Conservation (phyloP, 257 asterid species). For the Apocynum venetum region DNA sequence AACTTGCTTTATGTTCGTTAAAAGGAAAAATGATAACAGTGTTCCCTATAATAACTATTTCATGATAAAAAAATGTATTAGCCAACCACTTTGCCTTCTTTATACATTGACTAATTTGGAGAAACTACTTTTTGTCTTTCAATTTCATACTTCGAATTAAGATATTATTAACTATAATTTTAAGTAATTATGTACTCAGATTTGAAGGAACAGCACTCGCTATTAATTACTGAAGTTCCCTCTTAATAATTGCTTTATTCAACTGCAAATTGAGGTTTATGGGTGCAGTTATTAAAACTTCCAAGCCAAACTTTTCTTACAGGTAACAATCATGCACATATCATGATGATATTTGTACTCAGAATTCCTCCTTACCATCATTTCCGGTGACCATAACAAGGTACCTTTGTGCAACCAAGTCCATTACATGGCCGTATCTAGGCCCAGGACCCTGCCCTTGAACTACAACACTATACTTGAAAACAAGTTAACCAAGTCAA, state of each 20-base stretch:
- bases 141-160: neutral
- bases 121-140: neutral
- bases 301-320: neutral
- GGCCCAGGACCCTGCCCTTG: constrained; percentile 99
- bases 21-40: neutral
- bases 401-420: constrained; percentile 93
- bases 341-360: neutral
- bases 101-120: neutral
- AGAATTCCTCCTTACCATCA: constrained; percentile 61
- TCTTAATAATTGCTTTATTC: neutral
- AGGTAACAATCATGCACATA: neutral
- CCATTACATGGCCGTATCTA: constrained; percentile 97
- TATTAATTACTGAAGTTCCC: neutral
- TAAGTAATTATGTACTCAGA: neutral
- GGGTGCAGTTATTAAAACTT: neutral
- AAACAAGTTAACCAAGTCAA: constrained; percentile 25
- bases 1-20: neutral
- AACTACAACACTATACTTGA: constrained; percentile 76
- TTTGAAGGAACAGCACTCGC: neutral
- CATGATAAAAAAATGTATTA: neutral
- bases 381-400: constrained; percentile 91
- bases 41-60: neutral
- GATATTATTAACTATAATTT: neutral
- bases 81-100: neutral
- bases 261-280: neutral